Evolutionary conservation across 768 basidiomycete species (phyloP), one percentile per base, ranked within the genome.

Genomic region (Dentipellis fragilis): DNA sequence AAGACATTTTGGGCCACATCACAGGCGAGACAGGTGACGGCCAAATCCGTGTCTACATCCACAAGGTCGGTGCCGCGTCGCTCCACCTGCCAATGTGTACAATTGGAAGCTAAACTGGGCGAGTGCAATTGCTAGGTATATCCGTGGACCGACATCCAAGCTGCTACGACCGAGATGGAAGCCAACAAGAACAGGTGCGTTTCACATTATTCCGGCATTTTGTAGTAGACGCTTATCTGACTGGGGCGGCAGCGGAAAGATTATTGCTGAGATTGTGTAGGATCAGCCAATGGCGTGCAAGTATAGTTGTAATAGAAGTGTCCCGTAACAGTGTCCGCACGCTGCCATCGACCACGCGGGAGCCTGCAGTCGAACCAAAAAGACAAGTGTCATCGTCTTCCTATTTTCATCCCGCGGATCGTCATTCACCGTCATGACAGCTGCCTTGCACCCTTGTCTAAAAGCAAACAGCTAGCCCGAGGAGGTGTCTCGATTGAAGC

Each of bases 121-220:
- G 49, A 10, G 17, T 59, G 40, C 42, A n/a, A 16, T 29, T 42
- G 36, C 10, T 57, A 91, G 88, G 82, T 89, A 16, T 94, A 85
- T 70, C 75, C 81, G 1, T 92, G 88, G 89, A 76, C 77, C 11
- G 75, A 89, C 51, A 89, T 95, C 51, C 80, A 81, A 62, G 79
- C 79, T 34, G 93, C 92, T 2, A 90, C 92, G 59, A 74, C 76
- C 58, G 89, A 89, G 69, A 93, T 97, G 86, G 83, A 87, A 66
- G 81, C 73, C 56, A 86, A 92, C 64, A 77, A 73, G 68, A 85
- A 79, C 60, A 75, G 70, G 69, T 66, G 52, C 66, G 73, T 64
- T 50, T 39, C 12, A 14, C 22, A 45, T 35, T n/a, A 12, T 42
- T 58, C 37, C n/a, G 19, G 14, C 21, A 35, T 29, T 6, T 29